Base-by-base conservation (phyloP, 1,284 basidiomycete genomes). In the Rhodofomes roseus region DNA sequence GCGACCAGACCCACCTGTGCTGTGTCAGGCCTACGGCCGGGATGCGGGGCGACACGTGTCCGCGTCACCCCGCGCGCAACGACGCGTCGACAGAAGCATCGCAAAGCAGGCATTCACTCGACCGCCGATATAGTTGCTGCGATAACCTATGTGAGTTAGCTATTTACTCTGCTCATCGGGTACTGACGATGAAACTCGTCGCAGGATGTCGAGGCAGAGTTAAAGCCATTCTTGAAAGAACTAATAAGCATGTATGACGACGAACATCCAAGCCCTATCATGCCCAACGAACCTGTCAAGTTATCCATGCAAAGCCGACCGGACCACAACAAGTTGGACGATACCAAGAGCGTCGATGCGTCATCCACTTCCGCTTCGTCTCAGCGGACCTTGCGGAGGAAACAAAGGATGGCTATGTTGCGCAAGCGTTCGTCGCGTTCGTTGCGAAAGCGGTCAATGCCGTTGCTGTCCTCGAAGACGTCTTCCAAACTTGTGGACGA, bases 341-440 rank as follows among this genome's bases (percentile, higher is more conserved):
- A 20, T n/a, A 31, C 58, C 40, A 63, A 62, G 29, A 60, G 31
- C 22, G 20, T 52, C 62, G 27, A 58, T 61, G 41, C 68, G 62
- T 60, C 41, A 56, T 68, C 58, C 23, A 58, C 60, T 25, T 46
- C 69, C 1, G 67, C 69, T 0, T 69, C 60, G 64, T 70, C 65
- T 60, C 66, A 67, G 60, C 67, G 70, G 2, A 73, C 74, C 12
- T 62, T 81, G n/a, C 79, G 77, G 46, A 74, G 77, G 56, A 75
- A 74, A 58, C 73, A 75, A 56, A 72, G 73, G 40, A 71, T 75
- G 68, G 63, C 73, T 20, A 58, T 73, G 29, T 68, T 74, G 11
- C 71, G 74, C 25, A 69, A 74, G 60, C 75, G 70, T 60, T 79
- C 79, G 18, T 75, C 78, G 0, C 65, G 71, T 40, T 78, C 79